Evolutionary conservation across 208 protist species (phyloP).

Genomic region (Leishmania tarentolae): DNA sequence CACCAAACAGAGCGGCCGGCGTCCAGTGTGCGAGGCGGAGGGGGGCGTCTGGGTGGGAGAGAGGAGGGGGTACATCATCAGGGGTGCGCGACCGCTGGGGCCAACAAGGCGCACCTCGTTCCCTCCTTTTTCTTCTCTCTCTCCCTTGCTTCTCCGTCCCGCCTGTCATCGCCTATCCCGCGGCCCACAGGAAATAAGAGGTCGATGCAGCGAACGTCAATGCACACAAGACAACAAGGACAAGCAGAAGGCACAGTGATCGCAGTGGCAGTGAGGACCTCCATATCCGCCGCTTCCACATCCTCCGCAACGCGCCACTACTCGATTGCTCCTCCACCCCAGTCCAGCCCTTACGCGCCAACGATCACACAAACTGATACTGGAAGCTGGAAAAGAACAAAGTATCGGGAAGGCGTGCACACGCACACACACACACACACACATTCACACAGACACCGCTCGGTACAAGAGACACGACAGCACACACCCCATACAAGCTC

Average conservation of each 20-base stretch:
- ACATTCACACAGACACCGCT: not conserved
- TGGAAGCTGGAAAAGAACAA: not conserved
- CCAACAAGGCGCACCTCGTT: not conserved
- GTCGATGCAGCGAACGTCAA: not conserved
- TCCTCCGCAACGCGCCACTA: not conserved
- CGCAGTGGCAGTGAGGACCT: not conserved
- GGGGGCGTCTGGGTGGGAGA: too few species aligned
- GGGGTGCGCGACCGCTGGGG: not conserved
- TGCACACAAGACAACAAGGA: not conserved
- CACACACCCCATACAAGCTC: not conserved
- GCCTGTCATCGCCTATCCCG: not conserved
- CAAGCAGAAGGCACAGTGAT: not conserved
- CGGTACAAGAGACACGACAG: not conserved
- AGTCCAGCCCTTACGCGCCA: not conserved
- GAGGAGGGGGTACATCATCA: too few species aligned
- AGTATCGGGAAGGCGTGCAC: not conserved
- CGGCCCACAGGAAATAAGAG: too few species aligned
- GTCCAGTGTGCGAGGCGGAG: too few species aligned
- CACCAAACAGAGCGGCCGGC: too few species aligned
- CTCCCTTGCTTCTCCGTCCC: not conserved
- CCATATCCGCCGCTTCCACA: not conserved
- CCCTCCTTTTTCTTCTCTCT: not conserved
- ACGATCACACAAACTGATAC: not conserved
- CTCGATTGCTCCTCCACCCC: not conserved
- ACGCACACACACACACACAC: not conserved